Evolutionary conservation across 495 filamentous ascomycete genomes (phyloP), one percentile per base, ranked within the genome.

Genomic region (Aspergillus sparsus): DNA sequence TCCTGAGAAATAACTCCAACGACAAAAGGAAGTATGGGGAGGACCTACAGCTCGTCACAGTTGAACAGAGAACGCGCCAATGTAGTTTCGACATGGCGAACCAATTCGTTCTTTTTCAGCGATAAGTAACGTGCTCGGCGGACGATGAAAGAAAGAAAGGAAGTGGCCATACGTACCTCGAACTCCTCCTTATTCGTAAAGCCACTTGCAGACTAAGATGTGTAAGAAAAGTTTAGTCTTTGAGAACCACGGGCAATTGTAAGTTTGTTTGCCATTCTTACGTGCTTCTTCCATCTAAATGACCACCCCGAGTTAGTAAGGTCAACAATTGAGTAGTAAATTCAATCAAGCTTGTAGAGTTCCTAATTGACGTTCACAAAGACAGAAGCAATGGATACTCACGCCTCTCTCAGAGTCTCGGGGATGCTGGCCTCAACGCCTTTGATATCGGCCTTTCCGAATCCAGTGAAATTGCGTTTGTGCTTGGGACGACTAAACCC

Each of bases 31-130:
- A 55, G 44, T 27, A 12, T 55, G 21, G 59, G 50, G 39, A 31
- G 10, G 9, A 69, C 78, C 58, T 66, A 85, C 70, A 85, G 69
- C 74, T 98, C 95, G 80, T 98, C 94, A 78, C 95, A 98, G 76
- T 98, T 98, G 83, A 90, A 98, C 71, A 98, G 84, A 63, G 92
- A 96, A 13, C 94, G 91, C 62, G 95, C 94, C 57, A 98, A 82
- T 2, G 94, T 97, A 4, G 95, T 98, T 73, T 98, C 95, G 68
- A 98, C 87, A 80, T 98, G 94, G 47, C 88, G 88, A 53, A 98
- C 91, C 46, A 94, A 81, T 67, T 96, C 92, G 67, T 77, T 83
- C 84, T 93, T 73, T 21, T 39, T 11, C 12, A 33, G 31, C 16
- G 0, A 50, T 68, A 6, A 65, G 57, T 16, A 49, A 54, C 52